phyloP scores from a whole-genome alignment of 2,329 filamentous ascomycete species.

The Xylaria sp. region DNA sequence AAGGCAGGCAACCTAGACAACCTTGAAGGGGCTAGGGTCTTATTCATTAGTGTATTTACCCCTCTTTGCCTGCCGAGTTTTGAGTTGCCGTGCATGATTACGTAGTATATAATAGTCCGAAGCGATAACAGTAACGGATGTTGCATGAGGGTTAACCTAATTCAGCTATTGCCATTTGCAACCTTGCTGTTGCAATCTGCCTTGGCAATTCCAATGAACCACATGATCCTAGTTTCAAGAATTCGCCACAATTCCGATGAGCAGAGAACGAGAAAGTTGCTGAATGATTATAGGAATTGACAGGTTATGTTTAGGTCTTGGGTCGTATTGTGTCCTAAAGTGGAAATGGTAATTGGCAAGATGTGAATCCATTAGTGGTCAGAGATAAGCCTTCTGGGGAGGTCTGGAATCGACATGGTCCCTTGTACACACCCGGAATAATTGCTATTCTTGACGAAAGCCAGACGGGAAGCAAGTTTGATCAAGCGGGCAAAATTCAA shows the following conservation, averaged over 20 bases:
- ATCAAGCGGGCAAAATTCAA: neutral
- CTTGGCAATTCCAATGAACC: neutral
- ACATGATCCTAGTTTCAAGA: constrained; percentile 3
- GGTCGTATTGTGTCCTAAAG: neutral
- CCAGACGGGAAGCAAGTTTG: neutral
- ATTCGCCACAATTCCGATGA: neutral
- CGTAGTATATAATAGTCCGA: neutral
- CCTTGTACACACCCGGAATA: neutral
- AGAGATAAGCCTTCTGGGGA: constrained; percentile 3
- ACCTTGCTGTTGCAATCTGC: constrained; percentile 26
- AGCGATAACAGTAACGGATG: neutral
- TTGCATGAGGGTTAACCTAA: constrained; percentile 9
- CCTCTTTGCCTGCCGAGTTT: neutral
- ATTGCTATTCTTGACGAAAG: neutral
- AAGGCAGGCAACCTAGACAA: too few relatives aligned
- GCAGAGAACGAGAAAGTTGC: neutral
- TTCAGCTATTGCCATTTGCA: constrained; percentile 24
- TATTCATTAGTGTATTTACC: neutral
- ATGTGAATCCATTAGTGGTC: neutral
- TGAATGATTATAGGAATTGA: neutral
- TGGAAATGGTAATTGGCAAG: neutral
- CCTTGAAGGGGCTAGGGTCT: neutral
- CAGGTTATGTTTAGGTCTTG: neutral
- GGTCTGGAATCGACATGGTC: neutral
- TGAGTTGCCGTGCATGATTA: neutral